A percentile compares a stretch with the other conserved stretches of the same genome.
Conservation (phyloP, 768 basidiomycete genomes). For the Postia placenta region DNA sequence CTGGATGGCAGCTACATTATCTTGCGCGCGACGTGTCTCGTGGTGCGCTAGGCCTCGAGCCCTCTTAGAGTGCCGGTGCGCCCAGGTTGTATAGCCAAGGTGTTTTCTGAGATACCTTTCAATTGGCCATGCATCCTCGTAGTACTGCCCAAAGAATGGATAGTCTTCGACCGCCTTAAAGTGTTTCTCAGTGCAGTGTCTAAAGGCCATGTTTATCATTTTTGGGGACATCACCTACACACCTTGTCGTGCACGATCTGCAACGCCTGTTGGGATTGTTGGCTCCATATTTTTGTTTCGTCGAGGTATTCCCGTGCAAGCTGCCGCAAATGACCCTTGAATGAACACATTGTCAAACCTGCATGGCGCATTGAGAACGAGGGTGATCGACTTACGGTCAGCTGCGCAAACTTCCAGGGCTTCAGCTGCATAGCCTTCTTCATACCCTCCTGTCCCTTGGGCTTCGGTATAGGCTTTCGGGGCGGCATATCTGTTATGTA, state of each 20-base stretch:
- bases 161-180: neutral
- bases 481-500: neutral
- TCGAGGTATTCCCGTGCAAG: neutral
- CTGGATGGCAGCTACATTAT: too few relatives aligned
- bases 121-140: neutral
- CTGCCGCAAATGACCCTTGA: neutral
- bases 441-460: neutral
- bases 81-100: neutral
- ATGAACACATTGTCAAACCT: neutral
- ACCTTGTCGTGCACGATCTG: neutral
- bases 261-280: neutral
- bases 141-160: neutral
- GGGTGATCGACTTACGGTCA: neutral
- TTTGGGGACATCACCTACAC: neutral
- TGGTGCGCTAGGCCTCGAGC: neutral
- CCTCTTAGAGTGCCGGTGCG: neutral
- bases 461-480: neutral
- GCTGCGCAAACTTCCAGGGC: neutral
- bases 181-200: neutral
- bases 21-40: too few relatives aligned
- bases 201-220: neutral
- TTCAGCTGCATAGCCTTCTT: neutral
- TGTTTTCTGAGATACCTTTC: neutral
- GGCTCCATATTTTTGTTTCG: neutral
- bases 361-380: neutral